Conservation (phyloP, 768 basidiomycete species). For the Trametes cubensis region DNA sequence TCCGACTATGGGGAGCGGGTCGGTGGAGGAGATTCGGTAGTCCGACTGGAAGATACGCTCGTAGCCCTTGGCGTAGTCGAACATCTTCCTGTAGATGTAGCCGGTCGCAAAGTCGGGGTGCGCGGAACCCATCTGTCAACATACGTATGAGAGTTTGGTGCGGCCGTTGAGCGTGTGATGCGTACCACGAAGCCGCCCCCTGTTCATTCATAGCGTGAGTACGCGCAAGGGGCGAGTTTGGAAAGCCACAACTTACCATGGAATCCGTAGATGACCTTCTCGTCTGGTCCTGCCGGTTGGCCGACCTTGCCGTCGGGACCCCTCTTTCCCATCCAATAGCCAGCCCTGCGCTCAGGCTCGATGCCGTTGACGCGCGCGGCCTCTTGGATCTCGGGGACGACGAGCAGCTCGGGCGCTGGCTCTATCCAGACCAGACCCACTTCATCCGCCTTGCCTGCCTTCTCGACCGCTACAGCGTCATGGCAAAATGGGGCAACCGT, state of each 20-base stretch:
- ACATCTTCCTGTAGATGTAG: slow-evolving; percentile 23
- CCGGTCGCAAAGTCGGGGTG: slow-evolving; percentile 9
- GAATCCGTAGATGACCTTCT: slow-evolving; percentile 39
- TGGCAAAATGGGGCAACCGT: slow-evolving; percentile 10
- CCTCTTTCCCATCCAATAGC: slow-evolving; percentile 32
- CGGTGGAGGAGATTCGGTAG: slow-evolving; percentile 45
- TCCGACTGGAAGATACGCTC: slow-evolving; percentile 42
- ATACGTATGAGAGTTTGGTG: background rate
- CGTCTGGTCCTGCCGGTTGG: slow-evolving; percentile 30
- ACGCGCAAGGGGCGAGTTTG: too few species aligned
- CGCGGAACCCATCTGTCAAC: slow-evolving; percentile 16
- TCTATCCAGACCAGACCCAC: slow-evolving; percentile 31
- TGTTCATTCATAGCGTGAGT: background rate
- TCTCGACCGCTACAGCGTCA: slow-evolving; percentile 15
- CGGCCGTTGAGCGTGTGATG: too few species aligned
- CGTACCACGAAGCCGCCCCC: slow-evolving; percentile 34
- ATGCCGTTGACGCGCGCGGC: slow-evolving; percentile 30
- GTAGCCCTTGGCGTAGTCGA: slow-evolving; percentile 7
- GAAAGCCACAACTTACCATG: slow-evolving; percentile 25
- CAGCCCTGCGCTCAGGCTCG: slow-evolving; percentile 25
- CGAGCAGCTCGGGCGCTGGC: slow-evolving; percentile 22
- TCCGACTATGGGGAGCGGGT: slow-evolving; percentile 36
- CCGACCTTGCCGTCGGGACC: slow-evolving; percentile 22
- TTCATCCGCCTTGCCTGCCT: slow-evolving; percentile 6
- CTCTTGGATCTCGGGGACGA: slow-evolving; percentile 33